phyloP scores from a whole-genome alignment of 2,329 filamentous ascomycete genomes.

The Onygena corvina region DNA sequence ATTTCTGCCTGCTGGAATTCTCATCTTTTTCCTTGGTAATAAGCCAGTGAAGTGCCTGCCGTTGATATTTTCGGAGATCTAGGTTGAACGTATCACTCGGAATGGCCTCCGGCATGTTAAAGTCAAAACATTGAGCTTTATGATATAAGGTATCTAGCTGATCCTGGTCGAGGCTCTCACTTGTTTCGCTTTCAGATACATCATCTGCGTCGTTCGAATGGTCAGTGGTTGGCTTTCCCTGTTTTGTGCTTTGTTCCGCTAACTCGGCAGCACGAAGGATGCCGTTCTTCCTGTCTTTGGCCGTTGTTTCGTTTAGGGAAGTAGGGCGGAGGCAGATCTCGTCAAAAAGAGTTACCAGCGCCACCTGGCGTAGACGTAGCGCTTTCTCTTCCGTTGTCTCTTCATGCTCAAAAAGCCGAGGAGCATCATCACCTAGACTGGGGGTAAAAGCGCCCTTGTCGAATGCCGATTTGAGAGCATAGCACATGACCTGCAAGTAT shows the following conservation, averaged over 20 bases:
- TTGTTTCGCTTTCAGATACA: constrained; percentile 62
- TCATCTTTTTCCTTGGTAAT: constrained; percentile 78
- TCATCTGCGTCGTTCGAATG: constrained; percentile 34
- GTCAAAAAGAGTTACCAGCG: constrained; percentile 75
- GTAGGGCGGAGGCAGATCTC: constrained; percentile 75
- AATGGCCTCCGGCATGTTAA: constrained; percentile 75
- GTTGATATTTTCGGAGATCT: constrained; percentile 82
- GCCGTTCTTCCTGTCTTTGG: constrained; percentile 69
- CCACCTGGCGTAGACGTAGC: constrained; percentile 71
- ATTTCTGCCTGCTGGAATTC: constrained; percentile 56
- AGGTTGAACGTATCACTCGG: constrained; percentile 72
- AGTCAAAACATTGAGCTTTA: constrained; percentile 95
- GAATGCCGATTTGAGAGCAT: constrained; percentile 62
- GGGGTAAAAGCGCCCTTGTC: constrained; percentile 49
- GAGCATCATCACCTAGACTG: constrained; percentile 52
- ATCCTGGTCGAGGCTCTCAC: constrained; percentile 83
- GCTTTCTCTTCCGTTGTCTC: constrained; percentile 78
- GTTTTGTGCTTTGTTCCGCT: constrained; percentile 60
- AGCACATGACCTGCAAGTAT: constrained; percentile 78
- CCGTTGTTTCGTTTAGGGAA: constrained; percentile 58
- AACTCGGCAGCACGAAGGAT: constrained; percentile 78
- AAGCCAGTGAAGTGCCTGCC: constrained; percentile 95
- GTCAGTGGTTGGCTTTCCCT: constrained; percentile 38
- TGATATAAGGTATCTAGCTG: constrained; percentile 88
- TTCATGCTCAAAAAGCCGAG: constrained; percentile 66